These are phyloP conservation scores for Colletotrichum noveboracense DNA, from an alignment of 2,329 filamentous ascomycete species.

Conservation along the genomic window DNA sequence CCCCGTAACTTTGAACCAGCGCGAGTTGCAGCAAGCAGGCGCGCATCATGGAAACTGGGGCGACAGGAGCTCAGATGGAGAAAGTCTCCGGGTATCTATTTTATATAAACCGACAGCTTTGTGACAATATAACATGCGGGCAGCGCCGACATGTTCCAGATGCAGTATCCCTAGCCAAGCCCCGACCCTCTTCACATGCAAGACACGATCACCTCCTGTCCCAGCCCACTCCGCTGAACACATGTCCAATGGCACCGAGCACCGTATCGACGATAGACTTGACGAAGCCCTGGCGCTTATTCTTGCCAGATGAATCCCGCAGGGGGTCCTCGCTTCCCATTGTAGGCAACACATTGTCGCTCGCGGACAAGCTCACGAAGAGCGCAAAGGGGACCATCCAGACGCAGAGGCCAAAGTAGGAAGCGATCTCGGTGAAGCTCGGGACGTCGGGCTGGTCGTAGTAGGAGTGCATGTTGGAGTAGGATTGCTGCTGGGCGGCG, in stretches of 20 bases:
- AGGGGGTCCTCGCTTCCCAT: slow-evolving; percentile 77
- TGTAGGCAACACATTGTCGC: slow-evolving; percentile 92
- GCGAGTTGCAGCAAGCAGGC: neutral
- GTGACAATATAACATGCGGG: neutral
- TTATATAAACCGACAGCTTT: neutral
- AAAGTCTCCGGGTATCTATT: slow-evolving; percentile 1
- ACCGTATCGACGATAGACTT: slow-evolving; percentile 68
- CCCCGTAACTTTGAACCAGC: too few species aligned
- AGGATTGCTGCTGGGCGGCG: slow-evolving; percentile 60
- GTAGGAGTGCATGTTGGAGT: slow-evolving; percentile 62
- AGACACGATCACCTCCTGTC: slow-evolving; percentile 15
- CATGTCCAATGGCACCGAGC: slow-evolving; percentile 55
- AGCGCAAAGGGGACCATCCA: slow-evolving; percentile 96
- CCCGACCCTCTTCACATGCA: neutral
- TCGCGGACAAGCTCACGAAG: slow-evolving; percentile 92
- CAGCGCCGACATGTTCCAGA: neutral
- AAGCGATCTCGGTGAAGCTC: slow-evolving; percentile 91
- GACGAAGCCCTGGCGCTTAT: slow-evolving; percentile 66
- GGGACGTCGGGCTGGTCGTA: slow-evolving; percentile 72
- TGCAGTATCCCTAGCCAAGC: neutral
- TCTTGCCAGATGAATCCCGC: slow-evolving; percentile 50
- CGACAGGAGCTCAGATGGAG: neutral
- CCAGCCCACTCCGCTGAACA: slow-evolving; percentile 27
- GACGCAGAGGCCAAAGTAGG: slow-evolving; percentile 94
- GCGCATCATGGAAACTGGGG: too few species aligned